Evolutionary conservation across 2,329 filamentous ascomycete species (phyloP).

Genomic region (Escovopsis weberi): DNA sequence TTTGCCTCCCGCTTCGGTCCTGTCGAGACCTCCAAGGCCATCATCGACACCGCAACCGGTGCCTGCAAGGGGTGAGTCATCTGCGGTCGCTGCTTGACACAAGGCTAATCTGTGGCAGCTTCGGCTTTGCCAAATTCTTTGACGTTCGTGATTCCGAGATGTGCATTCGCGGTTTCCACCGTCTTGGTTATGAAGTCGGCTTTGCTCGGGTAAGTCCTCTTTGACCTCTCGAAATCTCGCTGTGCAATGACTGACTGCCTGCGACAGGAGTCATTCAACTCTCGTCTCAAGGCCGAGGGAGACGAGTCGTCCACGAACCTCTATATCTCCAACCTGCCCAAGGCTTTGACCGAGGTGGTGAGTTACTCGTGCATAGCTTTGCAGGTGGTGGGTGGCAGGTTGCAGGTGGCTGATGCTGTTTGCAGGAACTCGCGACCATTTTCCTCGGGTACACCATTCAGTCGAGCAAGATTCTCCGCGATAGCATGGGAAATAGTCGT

Average conservation of each 20-base stretch:
- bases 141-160: constrained; percentile 80
- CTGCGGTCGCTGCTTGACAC: neutral
- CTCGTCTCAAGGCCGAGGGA: constrained; percentile 89
- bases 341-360: constrained; percentile 80
- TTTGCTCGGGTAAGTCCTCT: constrained; percentile 63
- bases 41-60: constrained; percentile 86
- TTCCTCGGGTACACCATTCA: constrained; percentile 72
- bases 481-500: constrained; percentile 81
- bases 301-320: constrained; percentile 86
- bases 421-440: constrained; percentile 59
- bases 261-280: constrained; percentile 85
- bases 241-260: constrained; percentile 4
- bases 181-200: constrained; percentile 90
- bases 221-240: neutral
- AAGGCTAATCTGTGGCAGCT: constrained; percentile 38
- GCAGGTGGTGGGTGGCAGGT: no score
- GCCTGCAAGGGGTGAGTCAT: constrained; percentile 80
- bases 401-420: no score
- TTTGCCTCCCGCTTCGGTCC: constrained; percentile 83
- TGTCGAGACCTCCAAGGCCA: constrained; percentile 95
- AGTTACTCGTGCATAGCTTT: constrained; percentile 17
- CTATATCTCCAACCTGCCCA: constrained; percentile 94
- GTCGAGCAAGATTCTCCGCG: constrained; percentile 89
- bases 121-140: constrained; percentile 93
- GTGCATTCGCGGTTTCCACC: constrained; percentile 91